phyloP scores from a whole-genome alignment of 306 rosid species.

The Prunus persica region DNA sequence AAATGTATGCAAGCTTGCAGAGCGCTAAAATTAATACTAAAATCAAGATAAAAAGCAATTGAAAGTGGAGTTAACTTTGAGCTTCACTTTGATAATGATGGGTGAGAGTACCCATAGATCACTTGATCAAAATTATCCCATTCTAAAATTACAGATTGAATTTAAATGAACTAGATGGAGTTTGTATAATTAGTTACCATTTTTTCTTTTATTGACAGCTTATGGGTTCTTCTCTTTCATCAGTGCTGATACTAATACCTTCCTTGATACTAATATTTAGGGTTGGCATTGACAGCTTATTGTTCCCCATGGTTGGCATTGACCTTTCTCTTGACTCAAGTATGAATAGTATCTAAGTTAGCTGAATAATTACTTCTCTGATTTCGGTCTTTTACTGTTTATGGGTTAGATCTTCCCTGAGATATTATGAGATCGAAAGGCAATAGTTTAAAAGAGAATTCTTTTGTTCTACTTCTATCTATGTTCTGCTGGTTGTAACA shows the following conservation, averaged over 20 bases:
- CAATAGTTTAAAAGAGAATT: neutral
- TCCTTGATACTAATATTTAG: neutral
- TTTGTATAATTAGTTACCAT: neutral
- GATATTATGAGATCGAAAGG: neutral
- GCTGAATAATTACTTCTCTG: neutral
- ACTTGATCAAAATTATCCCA: too few relatives aligned
- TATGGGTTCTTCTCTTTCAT: neutral
- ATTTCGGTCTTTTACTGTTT: neutral
- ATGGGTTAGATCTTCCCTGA: neutral
- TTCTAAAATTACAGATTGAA: neutral
- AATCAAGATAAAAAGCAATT: too few relatives aligned
- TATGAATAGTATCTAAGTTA: neutral
- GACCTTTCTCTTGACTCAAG: neutral
- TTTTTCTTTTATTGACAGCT: too few relatives aligned
- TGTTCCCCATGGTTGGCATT: neutral
- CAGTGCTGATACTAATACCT: neutral
- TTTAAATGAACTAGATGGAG: neutral
- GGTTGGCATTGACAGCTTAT: too few relatives aligned
- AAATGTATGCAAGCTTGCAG: too few relatives aligned
- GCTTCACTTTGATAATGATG: too few relatives aligned
- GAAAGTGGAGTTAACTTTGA: too few relatives aligned
- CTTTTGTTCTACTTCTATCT: neutral
- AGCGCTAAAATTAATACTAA: too few relatives aligned
- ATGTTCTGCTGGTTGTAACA: too few relatives aligned
- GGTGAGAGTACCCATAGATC: too few relatives aligned